Conservation (phyloP, 1,139 yeast genomes). For the Magnusiomyces fungicola region DNA sequence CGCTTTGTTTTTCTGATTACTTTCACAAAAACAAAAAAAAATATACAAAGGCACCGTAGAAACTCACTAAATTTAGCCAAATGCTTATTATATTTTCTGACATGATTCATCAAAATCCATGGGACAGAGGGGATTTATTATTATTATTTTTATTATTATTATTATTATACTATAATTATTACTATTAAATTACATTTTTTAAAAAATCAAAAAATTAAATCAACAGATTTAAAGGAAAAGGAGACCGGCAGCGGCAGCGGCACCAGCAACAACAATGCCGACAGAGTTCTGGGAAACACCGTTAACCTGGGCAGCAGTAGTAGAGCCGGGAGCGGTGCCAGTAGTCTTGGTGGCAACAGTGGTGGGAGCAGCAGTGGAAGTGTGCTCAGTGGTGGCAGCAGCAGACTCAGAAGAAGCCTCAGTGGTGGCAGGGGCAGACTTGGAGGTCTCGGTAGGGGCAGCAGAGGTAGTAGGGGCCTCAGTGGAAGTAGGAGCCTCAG, state of each 20-base stretch:
- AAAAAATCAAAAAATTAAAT: background rate
- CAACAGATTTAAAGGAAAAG: conserved; percentile 1
- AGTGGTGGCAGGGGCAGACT: background rate
- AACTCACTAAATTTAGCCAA: too few relatives aligned
- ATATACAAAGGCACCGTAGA: too few relatives aligned
- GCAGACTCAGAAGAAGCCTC: background rate
- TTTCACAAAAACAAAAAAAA: too few relatives aligned
- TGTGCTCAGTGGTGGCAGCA: background rate
- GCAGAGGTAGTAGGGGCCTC: background rate
- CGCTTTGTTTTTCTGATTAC: too few relatives aligned
- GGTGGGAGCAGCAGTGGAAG: background rate
- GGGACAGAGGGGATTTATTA: too few relatives aligned
- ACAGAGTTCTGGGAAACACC: conserved; percentile 1
- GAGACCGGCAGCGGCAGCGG: conserved; percentile 5
- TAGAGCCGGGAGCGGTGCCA: background rate
- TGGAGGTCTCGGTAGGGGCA: background rate
- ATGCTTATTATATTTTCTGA: too few relatives aligned
- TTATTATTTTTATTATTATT: too few relatives aligned
- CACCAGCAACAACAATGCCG: background rate
- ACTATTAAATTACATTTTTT: background rate
- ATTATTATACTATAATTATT: background rate
- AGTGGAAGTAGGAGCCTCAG: background rate
- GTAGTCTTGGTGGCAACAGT: background rate
- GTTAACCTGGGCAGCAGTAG: background rate
- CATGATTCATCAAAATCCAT: too few relatives aligned